Percentiles rank a stretch among this genome's conserved stretches.
phyloP scores from a whole-genome alignment of 495 filamentous ascomycete species.

The Emericellopsis terricola region DNA sequence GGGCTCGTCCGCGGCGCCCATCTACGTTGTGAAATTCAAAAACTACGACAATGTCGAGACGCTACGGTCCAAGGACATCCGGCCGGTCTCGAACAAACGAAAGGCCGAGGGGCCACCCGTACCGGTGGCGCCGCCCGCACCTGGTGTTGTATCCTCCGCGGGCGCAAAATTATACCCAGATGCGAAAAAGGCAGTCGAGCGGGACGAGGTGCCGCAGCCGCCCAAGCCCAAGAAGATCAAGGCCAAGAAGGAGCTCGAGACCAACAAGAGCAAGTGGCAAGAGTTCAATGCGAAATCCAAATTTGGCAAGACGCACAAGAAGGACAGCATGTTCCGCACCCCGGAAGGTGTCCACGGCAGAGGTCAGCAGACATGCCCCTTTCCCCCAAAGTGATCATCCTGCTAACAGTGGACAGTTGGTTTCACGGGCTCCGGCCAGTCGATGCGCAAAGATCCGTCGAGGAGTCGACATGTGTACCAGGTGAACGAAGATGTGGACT shows the following conservation, averaged over 20 bases:
- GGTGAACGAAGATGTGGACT: constrained; percentile 58
- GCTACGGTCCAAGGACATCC: constrained; percentile 67
- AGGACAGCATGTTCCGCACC: constrained; percentile 95
- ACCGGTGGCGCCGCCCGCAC: constrained; percentile 9
- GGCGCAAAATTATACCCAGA: constrained; percentile 73
- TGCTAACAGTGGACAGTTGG: too few species aligned
- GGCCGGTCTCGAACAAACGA: constrained; percentile 63
- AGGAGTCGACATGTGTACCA: constrained; percentile 78
- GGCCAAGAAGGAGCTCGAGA: constrained; percentile 76
- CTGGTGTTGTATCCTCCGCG: constrained; percentile 61
- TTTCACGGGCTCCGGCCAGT: constrained; percentile 84
- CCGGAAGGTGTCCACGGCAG: constrained; percentile 68
- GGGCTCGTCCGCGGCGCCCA: constrained; percentile 67
- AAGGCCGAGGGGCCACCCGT: constrained; percentile 72
- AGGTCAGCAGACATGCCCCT: constrained; percentile 55
- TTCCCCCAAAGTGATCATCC: too few species aligned
- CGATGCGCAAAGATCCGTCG: constrained; percentile 81
- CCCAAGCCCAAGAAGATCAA: constrained; percentile 58
- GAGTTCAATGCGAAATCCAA: constrained; percentile 73
- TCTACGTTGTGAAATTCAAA: constrained; percentile 90
- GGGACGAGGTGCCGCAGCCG: constrained; percentile 17
- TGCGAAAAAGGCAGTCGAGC: constrained; percentile 44
- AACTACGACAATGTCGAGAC: constrained; percentile 77
- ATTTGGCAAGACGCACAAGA: constrained; percentile 53
- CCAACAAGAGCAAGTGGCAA: constrained; percentile 86